Percentiles rank a stretch among this genome's conserved stretches.
These are phyloP conservation scores for Penicillium sp. DNA, from an alignment of 2,329 filamentous ascomycete species.

Conservation along the genomic window DNA sequence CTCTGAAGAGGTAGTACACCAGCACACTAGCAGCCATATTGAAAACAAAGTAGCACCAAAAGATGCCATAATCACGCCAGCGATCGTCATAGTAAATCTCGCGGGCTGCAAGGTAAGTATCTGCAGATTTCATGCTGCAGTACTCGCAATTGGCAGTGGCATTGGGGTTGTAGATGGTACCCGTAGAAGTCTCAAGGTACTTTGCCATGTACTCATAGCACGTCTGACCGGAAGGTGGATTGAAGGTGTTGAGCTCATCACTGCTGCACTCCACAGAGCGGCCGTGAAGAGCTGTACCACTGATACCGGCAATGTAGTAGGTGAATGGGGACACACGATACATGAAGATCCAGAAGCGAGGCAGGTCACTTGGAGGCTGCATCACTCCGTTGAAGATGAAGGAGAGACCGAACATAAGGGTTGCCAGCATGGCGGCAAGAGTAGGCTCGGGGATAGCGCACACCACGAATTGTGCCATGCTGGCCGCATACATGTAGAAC, in stretches of 20 bases:
- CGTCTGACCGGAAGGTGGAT: slow-evolving; percentile 9
- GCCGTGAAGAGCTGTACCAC: slow-evolving; percentile 59
- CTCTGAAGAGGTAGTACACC: slow-evolving; percentile 49
- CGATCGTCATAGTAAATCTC: slow-evolving; percentile 55
- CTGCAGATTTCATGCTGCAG: slow-evolving; percentile 31
- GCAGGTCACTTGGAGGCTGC: slow-evolving; percentile 44
- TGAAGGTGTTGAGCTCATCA: slow-evolving; percentile 7
- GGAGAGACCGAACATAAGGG: slow-evolving; percentile 4
- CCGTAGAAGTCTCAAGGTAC: slow-evolving; percentile 4
- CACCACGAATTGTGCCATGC: slow-evolving; percentile 11
- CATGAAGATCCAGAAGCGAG: slow-evolving; percentile 78
- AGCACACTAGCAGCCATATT: slow-evolving; percentile 54
- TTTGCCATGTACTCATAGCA: slow-evolving; percentile 12
- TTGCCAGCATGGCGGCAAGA: slow-evolving; percentile 2
- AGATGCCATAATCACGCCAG: slow-evolving; percentile 68
- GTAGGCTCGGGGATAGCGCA: slow-evolving; percentile 4
- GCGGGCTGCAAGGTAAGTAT: slow-evolving; percentile 44
- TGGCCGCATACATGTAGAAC: slow-evolving; percentile 15
- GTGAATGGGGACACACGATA: slow-evolving; percentile 78
- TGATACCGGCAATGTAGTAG: slow-evolving; percentile 63
- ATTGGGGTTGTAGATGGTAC: slow-evolving; percentile 21
- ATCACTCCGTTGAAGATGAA: slow-evolving; percentile 13
- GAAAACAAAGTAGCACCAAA: slow-evolving; percentile 60
- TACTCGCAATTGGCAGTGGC: slow-evolving; percentile 55
- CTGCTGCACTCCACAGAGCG: slow-evolving; percentile 32